A percentile compares a stretch with the other conserved stretches of the same genome.
Evolutionary conservation across 2,329 filamentous ascomycete species (phyloP).

Genomic region (Colletotrichum lindemuthianum): DNA sequence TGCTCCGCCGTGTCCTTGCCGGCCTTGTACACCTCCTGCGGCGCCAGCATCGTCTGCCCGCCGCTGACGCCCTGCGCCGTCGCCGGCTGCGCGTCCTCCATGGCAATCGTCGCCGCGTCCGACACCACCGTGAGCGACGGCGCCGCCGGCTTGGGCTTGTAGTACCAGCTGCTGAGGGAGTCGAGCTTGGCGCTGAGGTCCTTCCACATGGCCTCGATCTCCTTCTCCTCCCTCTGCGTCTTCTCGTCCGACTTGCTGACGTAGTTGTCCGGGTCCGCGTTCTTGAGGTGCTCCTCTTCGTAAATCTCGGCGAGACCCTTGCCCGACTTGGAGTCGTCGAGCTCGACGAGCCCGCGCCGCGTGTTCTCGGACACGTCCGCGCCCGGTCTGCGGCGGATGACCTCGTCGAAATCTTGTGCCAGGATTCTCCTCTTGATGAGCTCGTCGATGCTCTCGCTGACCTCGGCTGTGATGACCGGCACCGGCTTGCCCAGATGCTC

Average conservation of each 20-base stretch:
- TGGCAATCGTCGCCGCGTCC: constrained; percentile 89
- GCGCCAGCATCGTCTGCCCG: constrained; percentile 81
- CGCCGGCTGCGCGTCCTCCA: constrained; percentile 94
- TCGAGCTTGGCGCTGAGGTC: constrained; percentile 84
- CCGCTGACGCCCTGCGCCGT: constrained; percentile 78
- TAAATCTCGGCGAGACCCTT: constrained; percentile 92
- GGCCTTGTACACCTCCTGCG: constrained; percentile 93
- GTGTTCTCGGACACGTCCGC: constrained; percentile 68
- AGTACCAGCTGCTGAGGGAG: constrained; percentile 91
- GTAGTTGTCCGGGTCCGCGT: constrained; percentile 80
- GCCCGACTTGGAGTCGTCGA: constrained; percentile 88
- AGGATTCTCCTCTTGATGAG: constrained; percentile 95
- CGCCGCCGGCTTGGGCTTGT: constrained; percentile 87
- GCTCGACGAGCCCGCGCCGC: constrained; percentile 78
- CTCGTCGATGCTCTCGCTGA: constrained; percentile 90
- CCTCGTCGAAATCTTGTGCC: constrained; percentile 90
- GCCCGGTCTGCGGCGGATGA: constrained; percentile 83
- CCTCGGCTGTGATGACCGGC: constrained; percentile 90
- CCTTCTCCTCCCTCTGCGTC: constrained; percentile 81
- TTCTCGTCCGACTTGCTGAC: constrained; percentile 86
- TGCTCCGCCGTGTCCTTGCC: constrained; percentile 70
- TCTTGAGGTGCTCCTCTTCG: constrained; percentile 88
- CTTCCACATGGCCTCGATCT: constrained; percentile 86
- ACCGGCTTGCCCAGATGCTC: constrained; percentile 95
- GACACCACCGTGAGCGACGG: constrained; percentile 87